Conservation (phyloP, 192 early-diverging fungal genomes). For the Coemansia aciculifera region DNA sequence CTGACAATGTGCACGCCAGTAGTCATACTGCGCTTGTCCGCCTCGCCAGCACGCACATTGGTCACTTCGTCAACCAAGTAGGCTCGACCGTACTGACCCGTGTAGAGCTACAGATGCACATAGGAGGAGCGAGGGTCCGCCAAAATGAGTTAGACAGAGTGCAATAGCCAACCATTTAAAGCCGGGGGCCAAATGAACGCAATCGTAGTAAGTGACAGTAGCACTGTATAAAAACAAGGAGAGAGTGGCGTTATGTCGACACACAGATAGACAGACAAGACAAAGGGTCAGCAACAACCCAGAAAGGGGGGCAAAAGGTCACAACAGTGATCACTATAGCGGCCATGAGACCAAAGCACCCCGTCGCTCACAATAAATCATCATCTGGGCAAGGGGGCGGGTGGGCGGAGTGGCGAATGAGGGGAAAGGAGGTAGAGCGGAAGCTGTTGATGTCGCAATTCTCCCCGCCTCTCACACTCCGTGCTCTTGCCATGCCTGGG, state of each 20-base stretch:
- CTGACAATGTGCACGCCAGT: slow-evolving; percentile 52
- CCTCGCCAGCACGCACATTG: slow-evolving; percentile 41
- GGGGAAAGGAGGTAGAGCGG: not conserved
- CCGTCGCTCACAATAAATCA: not conserved
- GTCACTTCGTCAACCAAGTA: slow-evolving; percentile 33
- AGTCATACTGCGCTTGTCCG: slow-evolving; percentile 48
- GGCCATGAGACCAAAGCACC: slow-evolving; percentile 13
- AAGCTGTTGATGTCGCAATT: not conserved
- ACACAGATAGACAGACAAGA: not conserved
- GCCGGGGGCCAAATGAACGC: not conserved
- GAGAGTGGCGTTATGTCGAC: not conserved
- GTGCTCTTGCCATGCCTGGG: not conserved
- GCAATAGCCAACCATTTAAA: not conserved
- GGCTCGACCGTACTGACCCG: slow-evolving; percentile 49
- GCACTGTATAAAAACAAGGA: not conserved
- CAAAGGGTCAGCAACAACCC: no score
- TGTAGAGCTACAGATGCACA: slow-evolving; percentile 39
- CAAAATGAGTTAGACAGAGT: not conserved
- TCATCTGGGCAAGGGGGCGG: not conserved
- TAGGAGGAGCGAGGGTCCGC: not conserved
- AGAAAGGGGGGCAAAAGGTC: slow-evolving; percentile 4
- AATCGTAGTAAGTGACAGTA: not conserved
- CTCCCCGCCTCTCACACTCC: not conserved
- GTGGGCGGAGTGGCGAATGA: not conserved
- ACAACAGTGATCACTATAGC: slow-evolving; percentile 25